These are phyloP conservation scores for Phlyctochytrium arcticum DNA, from an alignment of 192 early-diverging fungal genomes.

Conservation along the genomic window DNA sequence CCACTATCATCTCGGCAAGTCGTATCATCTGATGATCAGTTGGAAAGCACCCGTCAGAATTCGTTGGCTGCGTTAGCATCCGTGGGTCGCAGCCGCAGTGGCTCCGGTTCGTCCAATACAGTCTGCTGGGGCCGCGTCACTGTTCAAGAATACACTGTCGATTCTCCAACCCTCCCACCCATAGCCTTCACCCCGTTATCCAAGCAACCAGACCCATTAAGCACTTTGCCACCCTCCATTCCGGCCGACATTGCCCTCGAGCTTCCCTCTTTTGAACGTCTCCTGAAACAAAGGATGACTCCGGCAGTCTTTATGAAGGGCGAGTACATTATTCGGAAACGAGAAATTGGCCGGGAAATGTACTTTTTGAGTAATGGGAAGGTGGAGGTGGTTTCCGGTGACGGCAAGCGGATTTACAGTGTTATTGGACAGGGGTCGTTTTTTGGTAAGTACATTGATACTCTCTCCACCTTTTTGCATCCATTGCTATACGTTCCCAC, in stretches of 20 bases:
- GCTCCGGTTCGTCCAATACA: no score
- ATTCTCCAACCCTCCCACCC: no score
- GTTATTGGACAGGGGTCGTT: constrained; percentile 38
- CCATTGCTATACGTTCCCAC: not conserved
- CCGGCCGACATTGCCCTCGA: constrained; percentile 29
- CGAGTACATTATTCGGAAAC: constrained; percentile 40
- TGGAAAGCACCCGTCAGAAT: no score
- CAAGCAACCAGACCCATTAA: no score
- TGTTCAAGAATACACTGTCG: no score
- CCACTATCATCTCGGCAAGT: no score
- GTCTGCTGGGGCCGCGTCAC: no score
- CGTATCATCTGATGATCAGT: no score
- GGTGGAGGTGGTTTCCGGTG: constrained; percentile 40
- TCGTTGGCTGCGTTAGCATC: no score
- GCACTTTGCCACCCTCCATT: no score
- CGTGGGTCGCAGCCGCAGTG: no score
- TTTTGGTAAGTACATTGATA: constrained; percentile 31
- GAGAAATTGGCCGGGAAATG: constrained; percentile 43
- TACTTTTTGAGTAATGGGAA: constrained; percentile 42
- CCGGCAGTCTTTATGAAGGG: constrained; percentile 31
- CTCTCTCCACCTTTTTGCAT: constrained; percentile 1
- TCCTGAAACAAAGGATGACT: constrained; percentile 33
- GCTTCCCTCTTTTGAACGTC: constrained; percentile 35
- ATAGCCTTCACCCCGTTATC: no score
- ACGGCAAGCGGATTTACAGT: constrained; percentile 34